phyloP scores from a whole-genome alignment of 1,139 yeast species.

The Hyphopichia pseudoburtonii region DNA sequence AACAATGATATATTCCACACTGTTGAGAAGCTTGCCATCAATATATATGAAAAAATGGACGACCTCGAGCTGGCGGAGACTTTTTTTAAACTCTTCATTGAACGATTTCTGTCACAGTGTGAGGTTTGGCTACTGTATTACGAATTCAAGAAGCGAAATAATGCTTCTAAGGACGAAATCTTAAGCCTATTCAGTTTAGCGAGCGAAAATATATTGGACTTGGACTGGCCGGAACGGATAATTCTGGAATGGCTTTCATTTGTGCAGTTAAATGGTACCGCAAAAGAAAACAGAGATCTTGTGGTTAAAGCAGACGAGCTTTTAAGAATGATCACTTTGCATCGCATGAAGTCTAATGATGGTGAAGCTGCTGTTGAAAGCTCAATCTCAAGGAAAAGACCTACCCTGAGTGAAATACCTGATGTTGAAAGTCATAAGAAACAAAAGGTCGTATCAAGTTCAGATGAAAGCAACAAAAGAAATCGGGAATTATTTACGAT shows the following conservation, averaged over 20 bases:
- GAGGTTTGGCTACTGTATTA: conserved; percentile 52
- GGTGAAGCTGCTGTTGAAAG: neutral
- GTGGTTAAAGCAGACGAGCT: conserved; percentile 19
- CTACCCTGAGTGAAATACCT: neutral
- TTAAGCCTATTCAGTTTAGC: conserved; percentile 33
- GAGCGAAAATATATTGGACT: conserved; percentile 17
- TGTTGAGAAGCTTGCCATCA: conserved; percentile 40
- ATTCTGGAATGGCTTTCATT: conserved; percentile 46
- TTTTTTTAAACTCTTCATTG: conserved; percentile 26
- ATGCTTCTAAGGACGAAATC: conserved; percentile 17
- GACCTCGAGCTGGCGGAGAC: conserved; percentile 25
- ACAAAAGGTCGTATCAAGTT: neutral
- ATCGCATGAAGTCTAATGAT: conserved; percentile 7
- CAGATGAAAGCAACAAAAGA: conserved; percentile 22
- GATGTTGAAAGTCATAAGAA: conserved; percentile 3
- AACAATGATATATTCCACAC: conserved; percentile 39
- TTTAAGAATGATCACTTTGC: conserved; percentile 9
- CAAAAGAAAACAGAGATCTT: conserved; percentile 21
- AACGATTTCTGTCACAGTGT: conserved; percentile 28
- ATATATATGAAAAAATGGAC: conserved; percentile 25
- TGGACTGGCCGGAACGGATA: conserved; percentile 55
- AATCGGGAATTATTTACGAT: conserved; percentile 60
- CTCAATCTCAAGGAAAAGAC: neutral
- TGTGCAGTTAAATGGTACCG: conserved; percentile 37
- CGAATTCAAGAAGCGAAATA: conserved; percentile 36